These are phyloP conservation scores for Raphanus sativus DNA, from an alignment of 345 rosid genomes.

Conservation along the genomic window DNA sequence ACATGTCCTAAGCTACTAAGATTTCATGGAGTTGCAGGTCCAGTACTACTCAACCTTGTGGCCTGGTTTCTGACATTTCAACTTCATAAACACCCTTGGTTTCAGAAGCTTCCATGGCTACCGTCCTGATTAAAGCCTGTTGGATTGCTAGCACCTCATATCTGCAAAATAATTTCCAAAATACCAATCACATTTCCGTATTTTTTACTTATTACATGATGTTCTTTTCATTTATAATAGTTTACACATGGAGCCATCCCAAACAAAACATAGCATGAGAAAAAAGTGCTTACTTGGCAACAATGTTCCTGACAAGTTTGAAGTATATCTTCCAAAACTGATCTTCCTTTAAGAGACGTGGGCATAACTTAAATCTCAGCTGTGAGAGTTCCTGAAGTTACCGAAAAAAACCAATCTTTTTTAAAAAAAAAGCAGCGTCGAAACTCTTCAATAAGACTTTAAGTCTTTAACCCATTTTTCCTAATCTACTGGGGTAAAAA, in stretches of 20 bases:
- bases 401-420: conserved; percentile 7
- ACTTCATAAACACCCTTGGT: conserved; percentile 32
- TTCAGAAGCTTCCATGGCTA: conserved; percentile 25
- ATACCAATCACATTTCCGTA: not conserved
- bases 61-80: conserved; percentile 43
- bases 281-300: conserved; percentile 55
- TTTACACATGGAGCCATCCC: not conserved
- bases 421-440: not conserved
- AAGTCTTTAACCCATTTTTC: not conserved
- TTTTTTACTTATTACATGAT: too few relatives aligned
- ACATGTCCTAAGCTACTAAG: not conserved
- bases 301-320: conserved; percentile 60
- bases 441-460: not conserved
- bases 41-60: not conserved
- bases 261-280: not conserved
- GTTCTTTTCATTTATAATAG: too few relatives aligned
- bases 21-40: not conserved
- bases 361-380: conserved; percentile 78
- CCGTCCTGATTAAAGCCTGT: conserved; percentile 31
- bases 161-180: conserved; percentile 15
- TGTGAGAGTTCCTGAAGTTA: conserved; percentile 69
- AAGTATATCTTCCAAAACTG: conserved; percentile 88
- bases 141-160: conserved; percentile 38
- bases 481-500: not conserved
- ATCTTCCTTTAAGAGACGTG: conserved; percentile 69